Base-by-base conservation (phyloP, 306 rosid genomes). In the Quercus dentata region DNA sequence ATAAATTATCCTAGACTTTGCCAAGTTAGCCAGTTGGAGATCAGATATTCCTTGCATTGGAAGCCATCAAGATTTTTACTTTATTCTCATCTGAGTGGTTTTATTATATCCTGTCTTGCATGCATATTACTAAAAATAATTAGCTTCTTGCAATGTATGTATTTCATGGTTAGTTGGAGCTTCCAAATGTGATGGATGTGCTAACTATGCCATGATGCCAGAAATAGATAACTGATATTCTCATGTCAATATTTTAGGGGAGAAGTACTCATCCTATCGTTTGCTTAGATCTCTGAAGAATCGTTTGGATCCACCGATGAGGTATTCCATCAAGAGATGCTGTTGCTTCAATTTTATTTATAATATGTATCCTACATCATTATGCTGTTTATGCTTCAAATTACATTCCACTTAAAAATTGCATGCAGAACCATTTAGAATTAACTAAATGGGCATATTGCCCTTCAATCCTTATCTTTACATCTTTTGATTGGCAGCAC, bases 281-380 rank as follows among this genome's bases (percentile, higher is more conserved):
- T 86, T 95, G 87, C 99, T 95, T 81, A 91, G 98, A 72, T 86
- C 94, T 76, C 94, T 90, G 88, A 95, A 95, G 89, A 95, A 95
- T 80, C 94, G 99, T 54, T 95, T 88, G 99, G 99, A 83, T 90
- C 99, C 21, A 82, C 94, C 21, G 99, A 92, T 84, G 99, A 91
- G 95, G 98, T 94, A 81, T 73, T 71, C 79, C 46, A 61, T 71
- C 4, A 23, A 31, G n/a, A 35, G 31, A 75, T 63, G 61, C 31
- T 56, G 62, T 65, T 4, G 68, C 67, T 80, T 18, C 68, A 28
- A 18, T 41, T 28, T 70, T 35, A n/a, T 8, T 67, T 67, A 10
- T n/a, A 33, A 33, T 33, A 9, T 67, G 52, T 23, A 19, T 67
- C 51, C 49, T 67, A 19, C 21, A 64, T 64, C 41, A 64, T 30